A percentile compares a stretch with the other conserved stretches of the same genome.
These are phyloP conservation scores for Berberis thunbergii DNA, from an alignment of 164 flowering plant species.

Conservation along the genomic window DNA sequence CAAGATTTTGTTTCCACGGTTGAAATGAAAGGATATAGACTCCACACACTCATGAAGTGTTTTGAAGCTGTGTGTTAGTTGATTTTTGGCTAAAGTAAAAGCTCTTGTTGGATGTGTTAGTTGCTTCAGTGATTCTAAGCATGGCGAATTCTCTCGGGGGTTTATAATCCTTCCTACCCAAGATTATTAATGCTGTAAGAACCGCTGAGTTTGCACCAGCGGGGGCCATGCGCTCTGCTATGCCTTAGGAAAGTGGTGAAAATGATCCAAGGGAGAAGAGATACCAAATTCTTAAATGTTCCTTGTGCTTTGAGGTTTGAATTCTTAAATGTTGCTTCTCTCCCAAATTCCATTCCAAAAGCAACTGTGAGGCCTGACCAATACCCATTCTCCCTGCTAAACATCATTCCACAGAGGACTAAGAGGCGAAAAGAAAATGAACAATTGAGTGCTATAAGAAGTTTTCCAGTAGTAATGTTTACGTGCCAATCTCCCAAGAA, in stretches of 20 bases:
- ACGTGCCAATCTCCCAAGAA: slow-evolving; percentile 6
- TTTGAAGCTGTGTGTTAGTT: slow-evolving; percentile 29
- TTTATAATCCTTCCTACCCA: slow-evolving; percentile 64
- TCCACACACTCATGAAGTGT: slow-evolving; percentile 24
- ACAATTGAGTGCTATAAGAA: slow-evolving; percentile 53
- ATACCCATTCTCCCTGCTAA: slow-evolving; percentile 52
- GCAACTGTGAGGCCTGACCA: slow-evolving; percentile 85
- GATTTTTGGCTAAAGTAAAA: slow-evolving; percentile 43
- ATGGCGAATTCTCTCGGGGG: slow-evolving; percentile 74
- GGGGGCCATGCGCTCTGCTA: slow-evolving; percentile 66
- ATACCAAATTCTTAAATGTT: no score
- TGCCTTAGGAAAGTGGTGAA: slow-evolving; percentile 51
- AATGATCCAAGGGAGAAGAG: slow-evolving; percentile 81
- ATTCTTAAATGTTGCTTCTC: slow-evolving; percentile 65
- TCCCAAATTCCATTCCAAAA: slow-evolving; percentile 40
- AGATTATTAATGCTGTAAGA: slow-evolving; percentile 62
- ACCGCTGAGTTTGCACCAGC: slow-evolving; percentile 75
- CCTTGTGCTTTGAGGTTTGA: slow-evolving; percentile 79
- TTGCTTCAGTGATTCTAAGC: slow-evolving; percentile 57
- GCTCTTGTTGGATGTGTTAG: slow-evolving; percentile 70
- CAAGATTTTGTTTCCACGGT: neutral
- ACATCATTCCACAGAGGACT: slow-evolving; percentile 51
- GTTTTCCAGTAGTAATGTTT: slow-evolving; percentile 21
- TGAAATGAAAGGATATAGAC: slow-evolving; percentile 8
- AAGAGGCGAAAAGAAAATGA: slow-evolving; percentile 68